Conservation (phyloP, 176 grass and related monocot genomes). For the Elaeis guineensis region DNA sequence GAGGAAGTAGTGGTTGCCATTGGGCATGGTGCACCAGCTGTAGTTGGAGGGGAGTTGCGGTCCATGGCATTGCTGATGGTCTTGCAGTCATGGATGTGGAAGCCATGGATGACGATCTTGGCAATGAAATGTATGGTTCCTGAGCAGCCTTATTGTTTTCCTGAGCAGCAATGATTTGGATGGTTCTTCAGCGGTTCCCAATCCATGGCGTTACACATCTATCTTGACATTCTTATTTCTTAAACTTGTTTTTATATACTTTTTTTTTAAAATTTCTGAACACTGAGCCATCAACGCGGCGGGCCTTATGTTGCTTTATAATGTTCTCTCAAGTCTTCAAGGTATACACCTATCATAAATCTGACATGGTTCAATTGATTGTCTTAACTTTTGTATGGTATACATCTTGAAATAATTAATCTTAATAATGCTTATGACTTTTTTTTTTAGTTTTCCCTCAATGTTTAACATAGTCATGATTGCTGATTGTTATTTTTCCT, state of each 20-base stretch:
- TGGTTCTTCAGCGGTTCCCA: no score
- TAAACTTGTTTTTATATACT: no score
- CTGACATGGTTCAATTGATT: background rate
- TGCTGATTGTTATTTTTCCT: constrained; percentile 3
- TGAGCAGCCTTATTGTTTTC: no score
- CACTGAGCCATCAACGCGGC: no score
- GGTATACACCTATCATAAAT: background rate
- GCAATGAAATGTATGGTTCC: constrained; percentile 18
- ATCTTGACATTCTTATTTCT: no score
- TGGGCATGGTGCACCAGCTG: constrained; percentile 20
- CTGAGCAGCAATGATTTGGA: no score
- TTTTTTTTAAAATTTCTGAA: no score
- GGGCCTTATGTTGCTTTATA: no score
- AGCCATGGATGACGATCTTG: constrained; percentile 26
- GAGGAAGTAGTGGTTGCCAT: constrained; percentile 24
- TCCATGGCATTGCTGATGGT: constrained; percentile 29
- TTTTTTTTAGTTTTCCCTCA: no score
- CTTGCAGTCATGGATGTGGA: constrained; percentile 20
- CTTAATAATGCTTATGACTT: background rate
- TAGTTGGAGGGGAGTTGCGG: constrained; percentile 24
- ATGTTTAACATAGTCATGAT: no score
- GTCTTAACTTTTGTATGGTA: background rate
- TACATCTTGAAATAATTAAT: background rate
- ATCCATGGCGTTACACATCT: no score
- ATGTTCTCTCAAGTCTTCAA: no score